Percentiles rank a stretch among this genome's conserved stretches.
These are phyloP conservation scores for Moesziomyces parantarcticus DNA, from an alignment of 1,284 basidiomycete species.

Conservation along the genomic window DNA sequence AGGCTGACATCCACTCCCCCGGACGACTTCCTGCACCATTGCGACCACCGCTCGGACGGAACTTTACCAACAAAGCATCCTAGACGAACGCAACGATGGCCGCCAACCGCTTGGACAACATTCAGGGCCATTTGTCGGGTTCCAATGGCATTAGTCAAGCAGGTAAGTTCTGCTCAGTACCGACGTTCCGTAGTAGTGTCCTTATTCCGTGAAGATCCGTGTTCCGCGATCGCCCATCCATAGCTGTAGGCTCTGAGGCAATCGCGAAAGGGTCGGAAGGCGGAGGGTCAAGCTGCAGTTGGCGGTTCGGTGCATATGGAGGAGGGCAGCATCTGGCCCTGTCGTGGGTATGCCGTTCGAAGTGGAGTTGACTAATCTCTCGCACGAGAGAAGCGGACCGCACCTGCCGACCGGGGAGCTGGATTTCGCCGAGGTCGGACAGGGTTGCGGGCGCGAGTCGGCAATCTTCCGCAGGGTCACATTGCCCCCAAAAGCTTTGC, in stretches of 20 bases:
- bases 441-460: constrained; percentile 20
- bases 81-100: constrained; percentile 28
- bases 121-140: constrained; percentile 48
- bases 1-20: neutral
- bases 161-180: constrained; percentile 33
- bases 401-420: constrained; percentile 1
- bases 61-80: neutral
- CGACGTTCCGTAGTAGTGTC: neutral
- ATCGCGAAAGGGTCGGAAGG: no score
- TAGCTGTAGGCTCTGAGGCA: neutral
- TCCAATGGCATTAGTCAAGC: constrained; percentile 35
- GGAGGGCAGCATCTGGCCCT: neutral
- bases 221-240: neutral
- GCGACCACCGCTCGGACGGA: no score
- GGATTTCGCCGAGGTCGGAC: constrained; percentile 13
- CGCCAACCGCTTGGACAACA: constrained; percentile 44
- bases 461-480: constrained; percentile 45
- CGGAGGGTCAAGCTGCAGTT: neutral
- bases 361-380: neutral
- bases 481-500: constrained; percentile 10
- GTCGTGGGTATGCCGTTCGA: neutral
- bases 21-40: neutral
- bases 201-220: no score
- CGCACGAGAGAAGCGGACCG: neutral
- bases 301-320: neutral